phyloP scores from a whole-genome alignment of 352 stramenopile species.

The Vaucheria bursata region DNA sequence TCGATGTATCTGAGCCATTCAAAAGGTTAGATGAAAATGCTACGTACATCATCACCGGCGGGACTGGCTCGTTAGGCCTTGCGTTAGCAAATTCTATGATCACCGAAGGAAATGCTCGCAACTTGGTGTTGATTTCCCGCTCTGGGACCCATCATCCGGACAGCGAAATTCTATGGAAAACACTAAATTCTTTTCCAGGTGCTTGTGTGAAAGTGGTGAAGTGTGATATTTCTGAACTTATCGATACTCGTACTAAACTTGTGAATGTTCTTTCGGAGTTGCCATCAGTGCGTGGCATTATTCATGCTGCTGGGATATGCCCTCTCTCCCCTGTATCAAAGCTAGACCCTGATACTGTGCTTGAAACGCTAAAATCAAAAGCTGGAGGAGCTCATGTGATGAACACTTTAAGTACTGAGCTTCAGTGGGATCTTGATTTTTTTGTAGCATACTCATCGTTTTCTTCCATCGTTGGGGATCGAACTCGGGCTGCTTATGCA shows the following conservation, averaged over 20 bases:
- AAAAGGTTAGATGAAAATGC: conserved; percentile 10
- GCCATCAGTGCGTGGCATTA: conserved; percentile 36
- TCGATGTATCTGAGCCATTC: conserved; percentile 21
- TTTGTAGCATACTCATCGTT: conserved; percentile 43
- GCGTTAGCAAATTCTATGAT: conserved; percentile 21
- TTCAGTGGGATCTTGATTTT: conserved; percentile 30
- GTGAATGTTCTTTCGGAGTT: too few species aligned
- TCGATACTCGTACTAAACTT: conserved; percentile 15
- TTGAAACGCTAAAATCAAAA: conserved; percentile 6
- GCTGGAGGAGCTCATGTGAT: conserved; percentile 33
- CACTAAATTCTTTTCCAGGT: neutral
- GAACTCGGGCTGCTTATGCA: conserved; percentile 29
- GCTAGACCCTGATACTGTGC: conserved; percentile 24
- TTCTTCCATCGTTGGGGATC: conserved; percentile 19
- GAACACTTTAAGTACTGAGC: neutral
- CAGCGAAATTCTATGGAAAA: neutral
- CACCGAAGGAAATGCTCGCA: conserved; percentile 18
- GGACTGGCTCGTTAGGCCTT: conserved; percentile 27
- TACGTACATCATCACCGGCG: conserved; percentile 42
- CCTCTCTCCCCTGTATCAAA: conserved; percentile 2
- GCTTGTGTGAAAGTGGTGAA: conserved; percentile 13
- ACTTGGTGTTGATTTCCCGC: conserved; percentile 30
- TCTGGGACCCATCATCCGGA: neutral
- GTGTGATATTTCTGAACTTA: conserved; percentile 13
- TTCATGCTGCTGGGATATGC: conserved; percentile 33